Evolutionary conservation across 2,329 filamentous ascomycete genomes (phyloP).

Genomic region (Albifimbria verrucaria): DNA sequence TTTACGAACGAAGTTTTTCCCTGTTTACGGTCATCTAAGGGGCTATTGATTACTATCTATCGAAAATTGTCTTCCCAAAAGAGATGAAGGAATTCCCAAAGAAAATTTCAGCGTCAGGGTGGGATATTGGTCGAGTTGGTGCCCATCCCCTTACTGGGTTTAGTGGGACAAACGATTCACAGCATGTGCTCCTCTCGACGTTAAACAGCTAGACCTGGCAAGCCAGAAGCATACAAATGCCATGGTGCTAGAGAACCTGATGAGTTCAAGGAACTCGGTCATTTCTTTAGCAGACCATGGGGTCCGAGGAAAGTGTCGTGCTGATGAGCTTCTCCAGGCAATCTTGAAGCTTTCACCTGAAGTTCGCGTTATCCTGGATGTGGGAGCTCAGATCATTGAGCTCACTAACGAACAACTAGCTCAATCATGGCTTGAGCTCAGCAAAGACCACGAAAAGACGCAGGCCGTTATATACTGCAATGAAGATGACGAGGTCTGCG

Average conservation of each 20-base stretch:
- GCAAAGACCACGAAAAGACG: neutral
- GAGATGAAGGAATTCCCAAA: slow-evolving; percentile 58
- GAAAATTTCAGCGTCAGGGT: slow-evolving; percentile 62
- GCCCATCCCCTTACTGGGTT: slow-evolving; percentile 55
- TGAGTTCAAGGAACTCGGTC: slow-evolving; percentile 47
- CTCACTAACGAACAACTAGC: slow-evolving; percentile 55
- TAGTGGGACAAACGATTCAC: slow-evolving; percentile 63
- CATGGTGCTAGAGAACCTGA: slow-evolving; percentile 54
- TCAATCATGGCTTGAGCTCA: slow-evolving; percentile 43
- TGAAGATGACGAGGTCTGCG: slow-evolving; percentile 49
- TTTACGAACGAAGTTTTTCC: slow-evolving; percentile 50
- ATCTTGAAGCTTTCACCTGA: slow-evolving; percentile 34
- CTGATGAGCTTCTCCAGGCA: slow-evolving; percentile 37
- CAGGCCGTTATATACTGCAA: slow-evolving; percentile 55
- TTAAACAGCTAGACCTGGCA: slow-evolving; percentile 51
- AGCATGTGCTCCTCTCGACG: slow-evolving; percentile 50
- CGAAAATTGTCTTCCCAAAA: slow-evolving; percentile 53
- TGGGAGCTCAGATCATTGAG: slow-evolving; percentile 68
- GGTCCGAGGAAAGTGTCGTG: slow-evolving; percentile 6
- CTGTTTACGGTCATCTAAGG: slow-evolving; percentile 44
- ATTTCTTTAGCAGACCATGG: slow-evolving; percentile 3
- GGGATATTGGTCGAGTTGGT: slow-evolving; percentile 54
- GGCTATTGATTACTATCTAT: slow-evolving; percentile 60
- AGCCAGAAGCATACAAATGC: slow-evolving; percentile 62
- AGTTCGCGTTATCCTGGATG: slow-evolving; percentile 63